Percentiles rank a stretch among this genome's conserved stretches.
These are phyloP conservation scores for Starmera amethionina DNA, from an alignment of 805 yeast genomes.

Conservation along the genomic window DNA sequence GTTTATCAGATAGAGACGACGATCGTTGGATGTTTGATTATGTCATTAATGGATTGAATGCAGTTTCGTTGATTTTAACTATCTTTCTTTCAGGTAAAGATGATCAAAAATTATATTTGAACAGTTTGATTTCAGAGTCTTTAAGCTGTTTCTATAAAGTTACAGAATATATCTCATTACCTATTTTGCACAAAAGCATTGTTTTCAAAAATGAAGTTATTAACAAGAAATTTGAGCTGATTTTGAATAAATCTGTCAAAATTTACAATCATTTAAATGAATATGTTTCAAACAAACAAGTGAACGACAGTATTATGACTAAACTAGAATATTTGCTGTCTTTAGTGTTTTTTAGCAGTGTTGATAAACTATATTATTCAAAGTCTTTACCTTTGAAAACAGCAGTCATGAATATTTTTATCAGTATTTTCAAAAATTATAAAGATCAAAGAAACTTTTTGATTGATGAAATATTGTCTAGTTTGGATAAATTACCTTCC, in stretches of 20 bases:
- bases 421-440: slow-evolving; percentile 16
- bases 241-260: slow-evolving; percentile 4
- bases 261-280: slow-evolving; percentile 10
- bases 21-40: background rate
- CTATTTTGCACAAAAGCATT: background rate
- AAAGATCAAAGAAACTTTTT: slow-evolving; percentile 51
- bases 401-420: slow-evolving; percentile 13
- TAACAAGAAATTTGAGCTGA: background rate
- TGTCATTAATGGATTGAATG: slow-evolving; percentile 6
- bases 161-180: slow-evolving; percentile 21
- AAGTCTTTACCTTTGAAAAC: slow-evolving; percentile 21
- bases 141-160: slow-evolving; percentile 28
- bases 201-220: background rate
- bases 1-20: slow-evolving; percentile 5
- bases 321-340: slow-evolving; percentile 46
- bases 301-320: slow-evolving; percentile 46
- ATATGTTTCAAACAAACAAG: slow-evolving; percentile 9
- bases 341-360: slow-evolving; percentile 26
- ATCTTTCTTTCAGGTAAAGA: slow-evolving; percentile 29
- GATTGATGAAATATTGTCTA: slow-evolving; percentile 46
- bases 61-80: slow-evolving; percentile 24
- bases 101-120: slow-evolving; percentile 37
- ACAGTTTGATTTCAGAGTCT: slow-evolving; percentile 31
- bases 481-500: slow-evolving; percentile 38
- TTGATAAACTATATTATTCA: slow-evolving; percentile 10